Evolutionary conservation across 2,329 filamentous ascomycete genomes (phyloP), one percentile per base, ranked within the genome.

Genomic region (Nothophoma quercina): DNA sequence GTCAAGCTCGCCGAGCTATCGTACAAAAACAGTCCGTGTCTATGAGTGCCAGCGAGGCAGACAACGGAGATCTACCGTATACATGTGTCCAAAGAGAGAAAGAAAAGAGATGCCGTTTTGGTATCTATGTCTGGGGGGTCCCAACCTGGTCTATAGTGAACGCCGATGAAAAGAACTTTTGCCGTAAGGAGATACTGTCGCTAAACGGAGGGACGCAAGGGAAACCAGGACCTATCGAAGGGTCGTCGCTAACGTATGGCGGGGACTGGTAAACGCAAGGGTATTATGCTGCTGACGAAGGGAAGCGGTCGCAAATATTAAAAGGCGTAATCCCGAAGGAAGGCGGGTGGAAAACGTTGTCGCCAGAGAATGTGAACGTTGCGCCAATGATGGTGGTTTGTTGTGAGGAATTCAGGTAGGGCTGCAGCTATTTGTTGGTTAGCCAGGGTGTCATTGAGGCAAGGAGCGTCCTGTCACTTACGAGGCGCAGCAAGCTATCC

Each of bases 81-180:
- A 68, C 68, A 61, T 65, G 56, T 60, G 51, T 58, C 46, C 49
- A 29, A 59, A 60, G 62, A 48, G 60, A 55, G 60, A 50, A 50
- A 56, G 50, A 59, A 58, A 59, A 66, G 38, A 66, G 59, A 63
- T 33, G 56, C 70, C 67, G 60, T 65, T 74, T 73, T 74, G 70
- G 65, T 75, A 74, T 75, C 70, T 67, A 66, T 73, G 71, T 71
- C 71, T 72, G 71, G 64, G 38, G 28, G 50, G 71, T n/a, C 71
- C 69, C 48, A 60, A 63, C 69, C 70, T 62, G 63, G 61, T 75
- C 72, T 75, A 75, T 67, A 62, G 64, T 55, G 36, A 75, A 75
- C 72, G 72, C 71, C 72, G 64, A 54, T 41, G 53, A 50, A 63
- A 68, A 57, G 51, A 62, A 64, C 65, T 68, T 72, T 69, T 64